Evolutionary conservation across 1,284 basidiomycete genomes (phyloP).

Genomic region (Papiliotrema laurentii): DNA sequence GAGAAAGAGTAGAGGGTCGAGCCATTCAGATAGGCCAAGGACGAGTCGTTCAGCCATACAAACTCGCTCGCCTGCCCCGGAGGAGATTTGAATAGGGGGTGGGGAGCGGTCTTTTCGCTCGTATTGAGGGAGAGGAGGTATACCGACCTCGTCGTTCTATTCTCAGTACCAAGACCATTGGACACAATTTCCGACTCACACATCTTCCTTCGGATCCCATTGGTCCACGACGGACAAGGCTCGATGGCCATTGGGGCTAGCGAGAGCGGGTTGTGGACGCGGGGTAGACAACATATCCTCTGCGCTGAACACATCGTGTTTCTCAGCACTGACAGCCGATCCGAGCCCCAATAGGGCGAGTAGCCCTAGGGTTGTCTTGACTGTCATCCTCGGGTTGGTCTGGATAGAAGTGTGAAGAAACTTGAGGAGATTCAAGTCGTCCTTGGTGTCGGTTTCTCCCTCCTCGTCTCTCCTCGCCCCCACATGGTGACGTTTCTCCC

Average conservation of each 20-base stretch:
- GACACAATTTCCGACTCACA: conserved; percentile 55
- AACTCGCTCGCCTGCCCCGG: conserved; percentile 21
- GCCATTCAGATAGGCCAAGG: conserved; percentile 44
- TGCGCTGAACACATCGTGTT: conserved; percentile 2
- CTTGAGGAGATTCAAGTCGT: too few relatives aligned
- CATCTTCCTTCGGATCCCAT: conserved; percentile 64
- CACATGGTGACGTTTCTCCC: too few relatives aligned
- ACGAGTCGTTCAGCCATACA: conserved; percentile 39
- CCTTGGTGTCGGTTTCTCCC: too few relatives aligned
- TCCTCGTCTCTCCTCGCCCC: too few relatives aligned
- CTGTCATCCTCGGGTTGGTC: too few relatives aligned
- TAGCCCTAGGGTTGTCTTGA: background rate
- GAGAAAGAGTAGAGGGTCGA: conserved; percentile 21
- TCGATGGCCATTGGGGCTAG: conserved; percentile 63
- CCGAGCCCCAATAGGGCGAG: background rate
- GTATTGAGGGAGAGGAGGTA: conserved; percentile 49
- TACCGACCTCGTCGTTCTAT: conserved; percentile 66
- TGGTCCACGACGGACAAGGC: conserved; percentile 64
- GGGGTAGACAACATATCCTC: conserved; percentile 64
- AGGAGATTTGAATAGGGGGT: conserved; percentile 21
- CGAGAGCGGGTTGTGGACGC: conserved; percentile 62
- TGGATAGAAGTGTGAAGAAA: too few relatives aligned
- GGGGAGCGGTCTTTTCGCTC: conserved; percentile 11
- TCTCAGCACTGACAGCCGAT: background rate
- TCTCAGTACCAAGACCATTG: too few relatives aligned